Percentiles rank a stretch among this genome's conserved stretches.
These are phyloP conservation scores for Mortierella hygrophila DNA, from an alignment of 192 early-diverging fungal genomes.

Conservation along the genomic window DNA sequence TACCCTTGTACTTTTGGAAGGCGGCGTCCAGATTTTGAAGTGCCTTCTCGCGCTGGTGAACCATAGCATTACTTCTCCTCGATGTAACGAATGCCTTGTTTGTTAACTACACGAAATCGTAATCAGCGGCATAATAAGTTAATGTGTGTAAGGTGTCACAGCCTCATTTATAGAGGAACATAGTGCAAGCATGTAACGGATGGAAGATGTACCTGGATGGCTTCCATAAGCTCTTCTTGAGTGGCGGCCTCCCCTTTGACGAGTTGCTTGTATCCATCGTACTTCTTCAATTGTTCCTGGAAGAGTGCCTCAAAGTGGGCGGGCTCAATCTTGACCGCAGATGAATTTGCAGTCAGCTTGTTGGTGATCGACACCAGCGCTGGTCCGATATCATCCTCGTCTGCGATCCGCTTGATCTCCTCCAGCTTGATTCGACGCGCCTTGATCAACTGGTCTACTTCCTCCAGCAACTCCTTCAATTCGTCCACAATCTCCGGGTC, in stretches of 20 bases:
- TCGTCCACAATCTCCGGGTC: constrained; percentile 74
- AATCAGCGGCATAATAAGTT: not conserved
- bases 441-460: constrained; percentile 68
- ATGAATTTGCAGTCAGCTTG: constrained; percentile 70
- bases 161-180: not conserved
- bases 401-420: constrained; percentile 74
- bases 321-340: constrained; percentile 77
- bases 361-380: constrained; percentile 75
- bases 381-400: constrained; percentile 85
- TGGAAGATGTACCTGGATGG: constrained; percentile 50
- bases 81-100: constrained; percentile 78
- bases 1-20: constrained; percentile 80
- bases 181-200: not conserved
- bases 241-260: constrained; percentile 70
- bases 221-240: constrained; percentile 72
- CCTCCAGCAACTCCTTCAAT: constrained; percentile 69
- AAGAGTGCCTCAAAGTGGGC: constrained; percentile 85
- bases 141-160: not conserved
- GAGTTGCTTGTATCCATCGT: constrained; percentile 71
- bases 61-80: constrained; percentile 65
- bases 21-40: constrained; percentile 83
- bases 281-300: constrained; percentile 76
- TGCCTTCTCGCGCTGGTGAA: constrained; percentile 80
- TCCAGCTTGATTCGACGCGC: constrained; percentile 72
- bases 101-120: constrained; percentile 54